Evolutionary conservation across 108 stramenopile species (phyloP).

Genomic region (Skeletonema grethae): DNA sequence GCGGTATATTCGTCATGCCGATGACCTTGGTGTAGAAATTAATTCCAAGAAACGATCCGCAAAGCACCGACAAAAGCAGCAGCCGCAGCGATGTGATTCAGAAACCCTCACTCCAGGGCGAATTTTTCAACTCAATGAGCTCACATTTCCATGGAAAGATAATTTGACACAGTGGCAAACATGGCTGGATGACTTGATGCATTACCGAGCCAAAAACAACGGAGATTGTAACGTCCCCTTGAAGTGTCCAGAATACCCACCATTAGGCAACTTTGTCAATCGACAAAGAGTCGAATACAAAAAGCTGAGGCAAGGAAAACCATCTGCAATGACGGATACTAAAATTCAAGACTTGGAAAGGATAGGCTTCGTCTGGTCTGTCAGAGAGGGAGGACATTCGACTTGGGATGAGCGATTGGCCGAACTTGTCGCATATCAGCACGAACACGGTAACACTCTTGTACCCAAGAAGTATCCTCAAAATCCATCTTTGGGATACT

Average conservation of each 20-base stretch:
- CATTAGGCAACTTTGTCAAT: slow-evolving; percentile 38
- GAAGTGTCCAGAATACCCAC: slow-evolving; percentile 30
- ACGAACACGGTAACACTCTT: slow-evolving; percentile 44
- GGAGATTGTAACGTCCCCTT: slow-evolving; percentile 32
- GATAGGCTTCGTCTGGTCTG: slow-evolving; percentile 30
- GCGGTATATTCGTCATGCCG: slow-evolving; percentile 15
- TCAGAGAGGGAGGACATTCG: slow-evolving; percentile 37
- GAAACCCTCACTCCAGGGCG: slow-evolving; percentile 17
- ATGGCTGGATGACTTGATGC: slow-evolving; percentile 31
- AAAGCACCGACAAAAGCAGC: background rate
- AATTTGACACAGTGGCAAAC: slow-evolving; percentile 12
- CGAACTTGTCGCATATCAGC: slow-evolving; percentile 34
- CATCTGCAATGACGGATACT: slow-evolving; percentile 30
- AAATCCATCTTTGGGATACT: slow-evolving; percentile 49
- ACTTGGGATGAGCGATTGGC: slow-evolving; percentile 48
- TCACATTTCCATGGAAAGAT: slow-evolving; percentile 28
- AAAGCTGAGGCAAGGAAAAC: slow-evolving; percentile 22
- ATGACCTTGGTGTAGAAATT: background rate
- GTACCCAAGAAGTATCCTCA: slow-evolving; percentile 40
- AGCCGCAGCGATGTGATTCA: slow-evolving; percentile 11
- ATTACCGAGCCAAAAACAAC: slow-evolving; percentile 27
- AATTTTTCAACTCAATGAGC: slow-evolving; percentile 2
- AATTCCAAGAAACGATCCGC: background rate
- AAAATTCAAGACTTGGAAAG: slow-evolving; percentile 30
- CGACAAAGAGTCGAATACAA: slow-evolving; percentile 42